phyloP scores from a whole-genome alignment of 2,329 filamentous ascomycete species.

The Byssochlamys sp. region DNA sequence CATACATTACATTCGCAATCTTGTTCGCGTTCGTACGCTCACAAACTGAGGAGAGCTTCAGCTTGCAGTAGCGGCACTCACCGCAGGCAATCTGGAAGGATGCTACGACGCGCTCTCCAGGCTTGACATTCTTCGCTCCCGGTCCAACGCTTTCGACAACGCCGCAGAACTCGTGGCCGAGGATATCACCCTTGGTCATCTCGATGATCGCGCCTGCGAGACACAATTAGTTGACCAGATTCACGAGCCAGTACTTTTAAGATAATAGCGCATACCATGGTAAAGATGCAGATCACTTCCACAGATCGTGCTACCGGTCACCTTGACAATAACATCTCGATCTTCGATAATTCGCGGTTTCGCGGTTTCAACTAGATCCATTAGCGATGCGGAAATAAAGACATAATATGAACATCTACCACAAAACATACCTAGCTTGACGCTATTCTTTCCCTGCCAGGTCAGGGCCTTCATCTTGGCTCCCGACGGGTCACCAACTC shows the following conservation, averaged over 20 bases:
- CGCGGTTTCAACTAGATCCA: slow-evolving; percentile 47
- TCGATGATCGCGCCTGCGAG: slow-evolving; percentile 43
- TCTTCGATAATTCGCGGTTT: slow-evolving; percentile 65
- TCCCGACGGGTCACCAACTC: slow-evolving; percentile 41
- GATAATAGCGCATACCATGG: slow-evolving; percentile 22
- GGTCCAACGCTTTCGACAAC: slow-evolving; percentile 48
- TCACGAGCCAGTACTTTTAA: background rate
- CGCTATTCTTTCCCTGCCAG: slow-evolving; percentile 74
- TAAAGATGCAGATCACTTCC: slow-evolving; percentile 50
- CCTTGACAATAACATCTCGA: slow-evolving; percentile 67
- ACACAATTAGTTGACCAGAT: background rate
- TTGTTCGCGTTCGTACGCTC: slow-evolving; percentile 69
- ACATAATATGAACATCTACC: background rate
- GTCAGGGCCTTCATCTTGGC: slow-evolving; percentile 69
- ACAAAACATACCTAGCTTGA: slow-evolving; percentile 50
- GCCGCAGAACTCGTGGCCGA: slow-evolving; percentile 52
- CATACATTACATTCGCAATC: slow-evolving; percentile 65
- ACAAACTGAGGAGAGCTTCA: slow-evolving; percentile 70
- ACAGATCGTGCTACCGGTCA: slow-evolving; percentile 58
- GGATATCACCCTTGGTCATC: slow-evolving; percentile 55
- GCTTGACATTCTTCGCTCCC: slow-evolving; percentile 43
- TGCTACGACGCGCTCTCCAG: slow-evolving; percentile 65
- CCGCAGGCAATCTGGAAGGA: slow-evolving; percentile 71
- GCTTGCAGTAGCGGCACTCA: slow-evolving; percentile 64
- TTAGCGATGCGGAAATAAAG: background rate